Evolutionary conservation across 2,329 filamentous ascomycete species (phyloP).

Genomic region (Beauveria caledonica): DNA sequence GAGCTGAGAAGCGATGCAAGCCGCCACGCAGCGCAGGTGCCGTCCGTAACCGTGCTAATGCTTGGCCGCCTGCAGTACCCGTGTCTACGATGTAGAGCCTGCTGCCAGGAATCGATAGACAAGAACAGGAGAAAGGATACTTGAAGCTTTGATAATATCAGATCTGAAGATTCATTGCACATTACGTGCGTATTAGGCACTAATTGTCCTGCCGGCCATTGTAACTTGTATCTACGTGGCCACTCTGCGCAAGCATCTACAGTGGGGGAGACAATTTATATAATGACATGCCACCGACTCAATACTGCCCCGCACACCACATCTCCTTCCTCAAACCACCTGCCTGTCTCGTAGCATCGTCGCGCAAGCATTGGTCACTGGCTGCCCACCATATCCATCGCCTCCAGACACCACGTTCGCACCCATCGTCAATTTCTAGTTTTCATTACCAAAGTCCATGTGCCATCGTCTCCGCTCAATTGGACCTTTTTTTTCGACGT

Average conservation of each 20-base stretch:
- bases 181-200: not conserved
- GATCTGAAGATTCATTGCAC: too few relatives aligned
- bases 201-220: not conserved
- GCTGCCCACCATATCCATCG: not conserved
- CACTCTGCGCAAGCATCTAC: too few relatives aligned
- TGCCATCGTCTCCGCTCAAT: not conserved
- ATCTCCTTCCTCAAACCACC: slow-evolving; percentile 1
- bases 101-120: not conserved
- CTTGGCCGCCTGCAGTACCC: slow-evolving; percentile 2
- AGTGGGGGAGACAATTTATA: too few relatives aligned
- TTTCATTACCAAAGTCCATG: slow-evolving; percentile 8
- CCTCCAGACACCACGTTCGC: not conserved
- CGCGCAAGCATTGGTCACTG: slow-evolving; percentile 1
- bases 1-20: not conserved
- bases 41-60: not conserved
- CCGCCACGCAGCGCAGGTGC: not conserved
- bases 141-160: too few relatives aligned
- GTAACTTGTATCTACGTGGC: too few relatives aligned
- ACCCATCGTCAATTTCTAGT: not conserved
- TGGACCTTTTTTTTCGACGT: not conserved
- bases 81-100: not conserved
- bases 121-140: not conserved
- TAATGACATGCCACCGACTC: not conserved
- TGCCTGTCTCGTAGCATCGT: not conserved
- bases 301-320: not conserved